Evolutionary conservation across 2,329 filamentous ascomycete genomes (phyloP), one percentile per base, ranked within the genome.

Genomic region (Aspergillus viridinutans): DNA sequence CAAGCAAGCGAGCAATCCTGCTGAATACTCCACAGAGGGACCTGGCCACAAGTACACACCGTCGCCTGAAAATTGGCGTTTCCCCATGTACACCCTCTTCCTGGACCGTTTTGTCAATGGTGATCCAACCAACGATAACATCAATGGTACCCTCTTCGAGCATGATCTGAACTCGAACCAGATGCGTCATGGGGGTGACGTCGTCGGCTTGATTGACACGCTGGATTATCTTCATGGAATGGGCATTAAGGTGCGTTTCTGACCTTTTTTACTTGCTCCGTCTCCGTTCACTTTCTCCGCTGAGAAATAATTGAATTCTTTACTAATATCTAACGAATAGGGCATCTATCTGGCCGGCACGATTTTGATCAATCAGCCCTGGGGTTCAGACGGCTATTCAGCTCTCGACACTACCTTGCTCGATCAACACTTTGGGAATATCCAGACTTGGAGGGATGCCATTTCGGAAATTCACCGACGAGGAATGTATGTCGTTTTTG

Each of bases 41-140:
- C 73, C 72, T n/a, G 72, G 78, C 59, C 81, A 84, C 50, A 67
- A 60, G 25, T 87, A 83, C 61, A 67, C 72, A 20, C 72, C 76
- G 0, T 87, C 84, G 21, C 85, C 85, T 1, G 67, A 74, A 0
- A 87, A 84, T 62, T 88, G 85, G 85, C 78, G 85, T 26, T 81
- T 88, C 59, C 85, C 85, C 0, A 83, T 87, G 65, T 88, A 88
- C 67, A 85, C 83, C 8, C 73, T 88, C 49, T 86, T 86, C 66
- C 71, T 86, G 10, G 85, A 88, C 67, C 76, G 83, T 58, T 88
- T 83, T 64, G 83, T 85, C 45, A 87, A 88, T 63, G 85, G 85
- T 21, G 81, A 88, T 63, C 85, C 85, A 7, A 77, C 76, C 2
- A 88, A 88, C 65, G 85, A 88, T 67, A 81, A 87, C 63, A 79